Percentiles rank a stretch among this genome's conserved stretches.
These are phyloP conservation scores for Cyclotella kingstonii DNA, from an alignment of 108 stramenopile genomes.

Conservation along the genomic window DNA sequence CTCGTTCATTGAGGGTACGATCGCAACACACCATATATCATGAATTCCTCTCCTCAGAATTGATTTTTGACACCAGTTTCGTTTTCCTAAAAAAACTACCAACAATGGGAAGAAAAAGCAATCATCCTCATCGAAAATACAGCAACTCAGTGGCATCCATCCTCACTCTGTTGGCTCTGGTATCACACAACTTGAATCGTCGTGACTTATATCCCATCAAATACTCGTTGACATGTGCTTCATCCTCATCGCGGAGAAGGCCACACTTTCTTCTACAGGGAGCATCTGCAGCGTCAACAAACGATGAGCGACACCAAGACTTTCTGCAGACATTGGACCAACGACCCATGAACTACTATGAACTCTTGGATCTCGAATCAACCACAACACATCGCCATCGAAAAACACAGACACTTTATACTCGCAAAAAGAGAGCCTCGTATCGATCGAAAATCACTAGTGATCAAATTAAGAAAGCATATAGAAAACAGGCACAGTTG, in stretches of 20 bases:
- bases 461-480: conserved; percentile 69
- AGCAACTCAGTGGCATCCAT: conserved; percentile 2
- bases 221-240: neutral
- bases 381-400: conserved; percentile 33
- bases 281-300: neutral
- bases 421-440: conserved; percentile 30
- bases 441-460: conserved; percentile 43
- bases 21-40: too few relatives aligned
- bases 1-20: too few relatives aligned
- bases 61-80: too few relatives aligned
- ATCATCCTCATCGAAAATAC: neutral
- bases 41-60: too few relatives aligned
- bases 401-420: conserved; percentile 20
- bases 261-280: neutral
- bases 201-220: neutral
- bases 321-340: too few relatives aligned
- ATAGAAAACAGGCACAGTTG: conserved; percentile 67
- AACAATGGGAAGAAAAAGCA: neutral
- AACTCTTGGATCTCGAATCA: conserved; percentile 35
- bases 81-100: too few relatives aligned
- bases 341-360: conserved; percentile 34
- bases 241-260: neutral
- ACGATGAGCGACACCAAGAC: too few relatives aligned
- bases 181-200: neutral
- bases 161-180: neutral